These are phyloP conservation scores for Chytridiales sp. DNA, from an alignment of 371 early-diverging fungal species.

Conservation along the genomic window DNA sequence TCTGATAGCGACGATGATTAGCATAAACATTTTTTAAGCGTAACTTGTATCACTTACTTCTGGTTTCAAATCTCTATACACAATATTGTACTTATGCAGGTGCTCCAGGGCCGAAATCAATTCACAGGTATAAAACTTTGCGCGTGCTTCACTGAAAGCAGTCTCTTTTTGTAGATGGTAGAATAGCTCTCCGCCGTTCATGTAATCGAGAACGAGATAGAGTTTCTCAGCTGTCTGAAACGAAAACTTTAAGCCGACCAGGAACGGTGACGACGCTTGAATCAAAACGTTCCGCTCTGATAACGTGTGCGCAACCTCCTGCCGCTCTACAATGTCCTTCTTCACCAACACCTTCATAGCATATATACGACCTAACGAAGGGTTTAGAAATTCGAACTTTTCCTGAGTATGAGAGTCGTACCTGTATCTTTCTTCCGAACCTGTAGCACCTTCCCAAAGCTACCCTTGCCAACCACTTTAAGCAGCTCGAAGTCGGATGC, in stretches of 20 bases:
- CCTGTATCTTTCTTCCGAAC: constrained; percentile 72
- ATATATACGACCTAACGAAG: constrained; percentile 54
- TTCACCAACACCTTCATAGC: constrained; percentile 84
- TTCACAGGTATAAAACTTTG: constrained; percentile 64
- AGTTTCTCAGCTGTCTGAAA: constrained; percentile 80
- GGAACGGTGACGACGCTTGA: constrained; percentile 72
- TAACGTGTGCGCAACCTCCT: constrained; percentile 73
- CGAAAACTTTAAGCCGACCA: constrained; percentile 80
- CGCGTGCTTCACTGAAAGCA: constrained; percentile 57
- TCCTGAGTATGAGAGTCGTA: neutral
- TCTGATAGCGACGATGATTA: constrained; percentile 25
- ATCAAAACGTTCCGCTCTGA: constrained; percentile 82
- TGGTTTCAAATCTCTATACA: constrained; percentile 54
- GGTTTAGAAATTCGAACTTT: neutral
- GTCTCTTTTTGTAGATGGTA: constrained; percentile 56
- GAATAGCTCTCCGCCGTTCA: constrained; percentile 55
- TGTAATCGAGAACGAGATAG: constrained; percentile 88
- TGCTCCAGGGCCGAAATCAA: constrained; percentile 58
- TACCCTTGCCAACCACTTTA: constrained; percentile 75
- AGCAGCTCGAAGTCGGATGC: constrained; percentile 71
- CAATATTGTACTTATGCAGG: constrained; percentile 57
- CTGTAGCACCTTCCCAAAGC: constrained; percentile 81
- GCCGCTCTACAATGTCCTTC: constrained; percentile 63
- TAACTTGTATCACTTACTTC: constrained; percentile 30
- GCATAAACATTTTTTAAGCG: neutral